A percentile compares a stretch with the other conserved stretches of the same genome.
phyloP scores from a whole-genome alignment of 1,284 basidiomycete genomes.

The Austroboletus novae-zelandiae region DNA sequence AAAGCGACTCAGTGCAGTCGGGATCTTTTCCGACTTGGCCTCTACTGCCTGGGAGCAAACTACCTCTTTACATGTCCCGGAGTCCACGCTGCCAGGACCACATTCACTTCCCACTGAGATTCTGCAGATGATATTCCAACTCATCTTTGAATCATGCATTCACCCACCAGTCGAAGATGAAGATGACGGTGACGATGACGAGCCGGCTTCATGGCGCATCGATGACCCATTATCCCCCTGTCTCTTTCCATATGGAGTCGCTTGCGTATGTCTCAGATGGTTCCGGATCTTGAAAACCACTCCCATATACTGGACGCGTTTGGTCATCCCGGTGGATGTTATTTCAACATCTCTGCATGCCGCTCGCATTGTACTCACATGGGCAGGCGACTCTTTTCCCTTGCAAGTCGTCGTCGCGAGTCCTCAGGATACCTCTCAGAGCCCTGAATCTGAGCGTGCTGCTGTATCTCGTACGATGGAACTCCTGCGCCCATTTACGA shows the following conservation, averaged over 20 bases:
- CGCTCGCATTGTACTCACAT: conserved; percentile 1
- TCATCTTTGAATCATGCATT: conserved; percentile 9
- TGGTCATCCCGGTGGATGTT: conserved; percentile 10
- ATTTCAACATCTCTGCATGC: neutral
- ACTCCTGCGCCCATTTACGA: conserved; percentile 6
- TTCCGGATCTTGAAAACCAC: conserved; percentile 5
- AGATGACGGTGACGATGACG: neutral
- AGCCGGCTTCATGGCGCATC: neutral
- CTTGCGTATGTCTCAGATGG: conserved; percentile 12
- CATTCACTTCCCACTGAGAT: conserved; percentile 12
- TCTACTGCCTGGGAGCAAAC: no score
- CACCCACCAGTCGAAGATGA: neutral
- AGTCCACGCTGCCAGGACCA: no score
- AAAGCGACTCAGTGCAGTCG: no score
- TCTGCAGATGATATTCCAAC: conserved; percentile 8
- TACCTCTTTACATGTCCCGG: no score
- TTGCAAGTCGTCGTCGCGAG: conserved; percentile 12
- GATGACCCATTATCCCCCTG: conserved; percentile 12
- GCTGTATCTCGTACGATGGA: neutral
- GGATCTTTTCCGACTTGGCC: no score
- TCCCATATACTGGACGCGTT: conserved; percentile 11
- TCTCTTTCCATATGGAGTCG: conserved; percentile 14
- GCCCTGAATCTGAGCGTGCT: conserved; percentile 5
- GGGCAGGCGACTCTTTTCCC: neutral
- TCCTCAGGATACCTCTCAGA: neutral